Evolutionary conservation across 23 red algal species (phyloP), one percentile per base, ranked within the genome.

Genomic region (Gracilaria gracilis): DNA sequence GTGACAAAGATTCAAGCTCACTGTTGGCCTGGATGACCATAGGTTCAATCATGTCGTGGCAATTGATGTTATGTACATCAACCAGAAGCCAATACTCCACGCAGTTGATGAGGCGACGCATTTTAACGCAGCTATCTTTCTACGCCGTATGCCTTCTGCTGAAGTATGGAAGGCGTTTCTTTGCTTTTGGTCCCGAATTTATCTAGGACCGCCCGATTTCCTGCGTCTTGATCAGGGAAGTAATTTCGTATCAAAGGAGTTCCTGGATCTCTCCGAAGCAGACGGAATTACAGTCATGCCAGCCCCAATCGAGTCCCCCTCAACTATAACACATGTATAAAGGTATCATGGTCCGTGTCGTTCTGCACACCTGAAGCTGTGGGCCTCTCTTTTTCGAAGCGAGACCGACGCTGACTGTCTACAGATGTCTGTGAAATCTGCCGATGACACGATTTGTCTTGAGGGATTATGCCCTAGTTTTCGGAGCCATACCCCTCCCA

Each of bases 301-400:
- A 75, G 50, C 75, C 19, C 54, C 87, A 35, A 75, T 91, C 66
- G 75, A 81, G 35, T 82, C 75, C 23, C 75, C 50, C 9, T 54
- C 27, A 2, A 91, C 55, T 13, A 91, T 91, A 33, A 54, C 55
- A 25, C 75, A 82, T 35, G 53, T 91, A 19, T 74, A 91, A 42
- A 15, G 87, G 7, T 82, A 91, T 58, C 74, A 82, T 53, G 73
- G 21, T 8, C 51, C 75, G 1, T 62, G 81, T 19, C 21, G 57
- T 20, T 21, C 50, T 21, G 74, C 57, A n/a, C 82, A 75, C 59
- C 40, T 55, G 17, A 79, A 66, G 24, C 77, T 78, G 12, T 9
- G 85, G 8, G 32, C 53, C 21, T 58, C 31, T 7, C 4, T 61
- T n/a, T n/a, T n/a, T n/a, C n/a, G n/a, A n/a, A n/a, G n/a, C n/a